phyloP scores from a whole-genome alignment of 2,329 filamentous ascomycete species.

The Xylaria sp. region DNA sequence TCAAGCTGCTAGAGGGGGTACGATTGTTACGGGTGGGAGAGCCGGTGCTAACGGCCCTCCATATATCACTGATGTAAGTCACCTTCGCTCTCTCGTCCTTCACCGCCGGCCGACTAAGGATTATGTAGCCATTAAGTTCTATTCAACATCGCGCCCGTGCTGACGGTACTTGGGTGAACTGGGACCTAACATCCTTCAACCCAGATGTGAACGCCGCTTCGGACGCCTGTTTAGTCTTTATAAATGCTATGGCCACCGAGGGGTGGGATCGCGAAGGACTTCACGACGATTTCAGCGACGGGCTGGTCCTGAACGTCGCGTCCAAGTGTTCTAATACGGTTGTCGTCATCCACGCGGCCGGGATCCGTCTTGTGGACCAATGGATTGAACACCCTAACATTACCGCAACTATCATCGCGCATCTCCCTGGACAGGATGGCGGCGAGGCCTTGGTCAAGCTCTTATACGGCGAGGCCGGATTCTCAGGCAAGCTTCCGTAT shows the following conservation, averaged over 20 bases:
- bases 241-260: conserved; percentile 77
- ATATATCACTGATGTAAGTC: conserved; percentile 54
- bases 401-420: conserved; percentile 66
- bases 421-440: conserved; percentile 70
- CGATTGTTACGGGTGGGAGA: conserved; percentile 57
- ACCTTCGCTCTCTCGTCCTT: conserved; percentile 34
- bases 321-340: conserved; percentile 65
- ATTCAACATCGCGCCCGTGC: conserved; percentile 58
- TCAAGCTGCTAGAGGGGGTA: conserved; percentile 57
- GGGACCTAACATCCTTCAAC: conserved; percentile 55
- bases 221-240: conserved; percentile 69
- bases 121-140: conserved; percentile 57
- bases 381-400: conserved; percentile 71
- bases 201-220: conserved; percentile 53
- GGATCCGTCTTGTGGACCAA: conserved; percentile 63
- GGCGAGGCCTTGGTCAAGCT: conserved; percentile 61
- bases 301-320: conserved; percentile 63
- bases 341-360: conserved; percentile 68
- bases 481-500: conserved; percentile 66
- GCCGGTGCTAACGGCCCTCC: conserved; percentile 57
- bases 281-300: conserved; percentile 70
- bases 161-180: conserved; percentile 63
- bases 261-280: conserved; percentile 71
- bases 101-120: conserved; percentile 21
- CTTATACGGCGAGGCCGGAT: conserved; percentile 61